Conservation (phyloP, 148 eudicot genomes). For the Rhododendron molle region DNA sequence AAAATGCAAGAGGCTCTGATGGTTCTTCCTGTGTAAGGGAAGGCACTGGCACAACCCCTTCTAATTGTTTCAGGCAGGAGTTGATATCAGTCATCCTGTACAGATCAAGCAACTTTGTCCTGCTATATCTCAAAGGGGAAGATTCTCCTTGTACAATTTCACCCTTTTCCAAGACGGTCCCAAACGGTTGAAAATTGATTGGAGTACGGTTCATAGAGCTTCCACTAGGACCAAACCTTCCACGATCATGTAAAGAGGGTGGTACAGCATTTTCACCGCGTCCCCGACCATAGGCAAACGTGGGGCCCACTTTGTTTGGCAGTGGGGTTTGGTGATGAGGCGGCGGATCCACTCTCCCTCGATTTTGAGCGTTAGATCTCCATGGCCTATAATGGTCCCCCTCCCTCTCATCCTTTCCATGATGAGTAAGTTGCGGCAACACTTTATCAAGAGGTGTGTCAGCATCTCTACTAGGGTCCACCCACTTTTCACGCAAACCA, state of each 20-base stretch:
- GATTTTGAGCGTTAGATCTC: slow-evolving; percentile 64
- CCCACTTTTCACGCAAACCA: slow-evolving; percentile 45
- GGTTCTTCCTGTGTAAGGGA: slow-evolving; percentile 78
- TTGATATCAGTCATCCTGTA: slow-evolving; percentile 55
- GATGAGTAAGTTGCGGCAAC: slow-evolving; percentile 32
- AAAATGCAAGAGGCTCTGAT: slow-evolving; percentile 72
- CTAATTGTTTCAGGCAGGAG: slow-evolving; percentile 34
- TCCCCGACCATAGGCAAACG: slow-evolving; percentile 72
- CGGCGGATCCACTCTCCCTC: slow-evolving; percentile 59
- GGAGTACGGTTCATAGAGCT: slow-evolving; percentile 25
- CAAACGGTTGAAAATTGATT: slow-evolving; percentile 28
- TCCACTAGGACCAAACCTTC: slow-evolving; percentile 38
- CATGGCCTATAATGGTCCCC: slow-evolving; percentile 74
- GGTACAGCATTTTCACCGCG: slow-evolving; percentile 57
- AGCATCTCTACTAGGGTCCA: slow-evolving; percentile 45
- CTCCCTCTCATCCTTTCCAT: slow-evolving; percentile 72
- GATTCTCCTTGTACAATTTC: slow-evolving; percentile 49
- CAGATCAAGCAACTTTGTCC: slow-evolving; percentile 75
- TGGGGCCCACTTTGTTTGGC: slow-evolving; percentile 48
- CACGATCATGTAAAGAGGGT: slow-evolving; percentile 59
- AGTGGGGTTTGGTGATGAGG: slow-evolving; percentile 40
- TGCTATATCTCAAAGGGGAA: slow-evolving; percentile 51
- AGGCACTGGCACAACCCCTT: slow-evolving; percentile 56
- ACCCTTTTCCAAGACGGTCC: slow-evolving; percentile 38
- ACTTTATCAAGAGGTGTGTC: slow-evolving; percentile 59